phyloP scores from a whole-genome alignment of 1,284 basidiomycete genomes.

The Cutaneotrichosporon cavernicola region DNA sequence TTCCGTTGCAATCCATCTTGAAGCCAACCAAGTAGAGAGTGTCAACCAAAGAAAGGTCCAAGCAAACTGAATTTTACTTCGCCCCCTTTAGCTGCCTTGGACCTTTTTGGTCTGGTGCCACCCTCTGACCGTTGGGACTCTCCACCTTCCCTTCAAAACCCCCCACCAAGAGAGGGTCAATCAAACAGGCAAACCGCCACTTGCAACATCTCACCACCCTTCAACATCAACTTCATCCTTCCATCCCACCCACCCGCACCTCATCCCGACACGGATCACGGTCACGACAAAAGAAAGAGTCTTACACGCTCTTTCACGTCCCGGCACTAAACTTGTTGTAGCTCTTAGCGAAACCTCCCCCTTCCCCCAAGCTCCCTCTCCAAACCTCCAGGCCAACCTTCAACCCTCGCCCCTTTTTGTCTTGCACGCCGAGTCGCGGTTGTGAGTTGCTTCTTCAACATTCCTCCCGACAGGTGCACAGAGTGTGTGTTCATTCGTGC shows the following conservation, averaged over 20 bases:
- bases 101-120: not conserved
- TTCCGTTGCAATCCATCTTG: not conserved
- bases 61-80: not conserved
- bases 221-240: not conserved
- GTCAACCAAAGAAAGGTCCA: not conserved
- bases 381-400: not conserved
- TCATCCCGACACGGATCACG: not conserved
- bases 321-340: constrained; percentile 15
- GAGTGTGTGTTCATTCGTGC: not conserved
- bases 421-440: constrained; percentile 2
- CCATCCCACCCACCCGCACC: not conserved
- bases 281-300: constrained; percentile 10
- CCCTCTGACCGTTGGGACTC: too few species aligned
- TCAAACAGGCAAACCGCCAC: not conserved
- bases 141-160: not conserved
- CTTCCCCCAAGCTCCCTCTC: not conserved
- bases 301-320: constrained; percentile 7
- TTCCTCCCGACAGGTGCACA: not conserved
- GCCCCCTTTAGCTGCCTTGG: not conserved
- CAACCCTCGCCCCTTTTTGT: not conserved
- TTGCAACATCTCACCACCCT: constrained; percentile 1
- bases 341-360: constrained; percentile 17
- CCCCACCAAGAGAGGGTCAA: not conserved
- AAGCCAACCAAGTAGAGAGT: not conserved
- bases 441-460: constrained; percentile 6